phyloP scores from a whole-genome alignment of 805 yeast species.

The Kodamaea lidongshanica region DNA sequence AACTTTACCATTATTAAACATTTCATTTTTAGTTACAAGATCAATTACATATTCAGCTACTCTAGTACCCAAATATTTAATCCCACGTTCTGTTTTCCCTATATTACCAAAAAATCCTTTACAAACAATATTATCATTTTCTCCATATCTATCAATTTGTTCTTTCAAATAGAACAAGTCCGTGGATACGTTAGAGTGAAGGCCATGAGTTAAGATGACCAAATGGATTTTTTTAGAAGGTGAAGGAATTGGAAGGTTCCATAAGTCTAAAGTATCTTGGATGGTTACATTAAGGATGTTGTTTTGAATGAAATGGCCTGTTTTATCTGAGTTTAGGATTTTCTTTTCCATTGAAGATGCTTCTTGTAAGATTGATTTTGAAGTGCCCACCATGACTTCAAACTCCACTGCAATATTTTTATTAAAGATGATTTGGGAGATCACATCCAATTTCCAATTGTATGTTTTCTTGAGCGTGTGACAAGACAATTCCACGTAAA shows the following conservation, averaged over 20 bases:
- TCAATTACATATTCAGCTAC: slow-evolving; percentile 70
- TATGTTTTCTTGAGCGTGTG: slow-evolving; percentile 56
- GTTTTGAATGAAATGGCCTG: slow-evolving; percentile 21
- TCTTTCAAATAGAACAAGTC: slow-evolving; percentile 89
- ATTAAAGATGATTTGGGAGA: slow-evolving; percentile 73
- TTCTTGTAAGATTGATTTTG: slow-evolving; percentile 32
- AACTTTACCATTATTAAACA: slow-evolving; percentile 34
- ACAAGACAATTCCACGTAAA: slow-evolving; percentile 54
- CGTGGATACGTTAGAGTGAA: slow-evolving; percentile 83
- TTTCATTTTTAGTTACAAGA: slow-evolving; percentile 39
- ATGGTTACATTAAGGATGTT: slow-evolving; percentile 42
- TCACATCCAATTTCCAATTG: slow-evolving; percentile 74
- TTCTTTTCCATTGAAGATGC: slow-evolving; percentile 19
- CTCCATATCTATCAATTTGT: slow-evolving; percentile 49
- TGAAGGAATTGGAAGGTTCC: slow-evolving; percentile 59
- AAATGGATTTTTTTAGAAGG: slow-evolving; percentile 63
- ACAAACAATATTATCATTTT: slow-evolving; percentile 62
- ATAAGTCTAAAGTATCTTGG: slow-evolving; percentile 60
- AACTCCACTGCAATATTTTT: slow-evolving; percentile 62
- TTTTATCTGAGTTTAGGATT: slow-evolving; percentile 19
- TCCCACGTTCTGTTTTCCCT: slow-evolving; percentile 85
- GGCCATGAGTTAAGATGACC: slow-evolving; percentile 84
- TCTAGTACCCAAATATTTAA: slow-evolving; percentile 74
- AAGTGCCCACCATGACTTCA: slow-evolving; percentile 51
- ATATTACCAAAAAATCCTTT: slow-evolving; percentile 80